Percentiles rank a stretch among this genome's conserved stretches.
phyloP scores from a whole-genome alignment of 208 protist species.

The Leishmania mexicana region DNA sequence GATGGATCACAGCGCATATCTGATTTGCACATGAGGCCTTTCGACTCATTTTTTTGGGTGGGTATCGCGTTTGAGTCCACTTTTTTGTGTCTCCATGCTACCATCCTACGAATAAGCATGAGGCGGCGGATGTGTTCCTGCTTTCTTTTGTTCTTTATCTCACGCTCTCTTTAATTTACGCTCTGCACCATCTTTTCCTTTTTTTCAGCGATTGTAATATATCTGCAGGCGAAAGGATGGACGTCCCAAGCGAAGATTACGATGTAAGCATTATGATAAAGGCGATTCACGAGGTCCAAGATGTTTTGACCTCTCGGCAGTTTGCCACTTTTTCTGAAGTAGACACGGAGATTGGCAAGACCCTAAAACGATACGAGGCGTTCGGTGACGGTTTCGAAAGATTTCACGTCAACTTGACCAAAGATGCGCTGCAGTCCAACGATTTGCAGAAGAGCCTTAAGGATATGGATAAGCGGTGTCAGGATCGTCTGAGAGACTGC shows the following conservation, averaged over 20 bases:
- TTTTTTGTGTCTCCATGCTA: no score
- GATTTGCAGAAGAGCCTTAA: constrained; percentile 56
- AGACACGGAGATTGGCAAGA: constrained; percentile 74
- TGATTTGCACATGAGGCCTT: neutral
- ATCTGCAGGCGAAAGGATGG: constrained; percentile 36
- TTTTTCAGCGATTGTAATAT: neutral
- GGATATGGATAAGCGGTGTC: constrained; percentile 74
- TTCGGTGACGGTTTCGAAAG: constrained; percentile 83
- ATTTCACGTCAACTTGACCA: constrained; percentile 66
- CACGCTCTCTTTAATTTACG: neutral
- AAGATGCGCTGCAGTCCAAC: constrained; percentile 53
- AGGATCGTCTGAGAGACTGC: constrained; percentile 59
- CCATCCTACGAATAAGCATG: no score
- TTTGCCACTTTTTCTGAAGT: constrained; percentile 85
- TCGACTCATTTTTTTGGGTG: neutral
- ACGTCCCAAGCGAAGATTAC: constrained; percentile 80
- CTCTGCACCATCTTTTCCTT: neutral
- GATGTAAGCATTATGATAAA: constrained; percentile 76
- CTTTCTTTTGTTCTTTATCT: neutral
- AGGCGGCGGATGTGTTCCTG: neutral
- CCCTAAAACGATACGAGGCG: constrained; percentile 64
- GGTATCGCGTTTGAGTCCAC: neutral
- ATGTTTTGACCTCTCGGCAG: constrained; percentile 48
- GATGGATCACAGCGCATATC: neutral
- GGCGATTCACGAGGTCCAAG: constrained; percentile 71